Base-by-base conservation (phyloP, 495 filamentous ascomycete genomes). In the Entonaema liquescens region DNA sequence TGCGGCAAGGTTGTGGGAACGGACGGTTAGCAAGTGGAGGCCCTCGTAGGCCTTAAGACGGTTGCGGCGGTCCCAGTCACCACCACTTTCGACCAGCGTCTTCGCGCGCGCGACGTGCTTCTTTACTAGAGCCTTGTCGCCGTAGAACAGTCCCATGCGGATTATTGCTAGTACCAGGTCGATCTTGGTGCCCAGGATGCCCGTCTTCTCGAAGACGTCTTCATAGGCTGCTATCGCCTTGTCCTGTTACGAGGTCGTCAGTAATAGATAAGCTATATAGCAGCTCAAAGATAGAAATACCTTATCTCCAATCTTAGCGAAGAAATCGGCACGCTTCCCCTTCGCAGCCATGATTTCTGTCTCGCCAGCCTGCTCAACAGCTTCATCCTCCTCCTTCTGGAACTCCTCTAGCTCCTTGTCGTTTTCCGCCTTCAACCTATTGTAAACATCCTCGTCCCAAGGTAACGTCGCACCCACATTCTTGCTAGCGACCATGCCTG, bases 21-120 rank as follows among this genome's bases (percentile, higher is more conserved):
- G 93, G 57, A 92, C 88, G 31, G 95, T 97, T 65, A 99, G 91
- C 9, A 97, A 86, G 77, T 98, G 91, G 31, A 99, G 83, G 67
- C 95, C 95, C 80, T 97, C 93, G 87, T 99, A 99, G 59, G 95
- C 96, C 89, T 99, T 99, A 47, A 99, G 87, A 55, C 95, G 91
- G 81, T 99, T 99, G 76, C 95, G 90, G 28, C 95, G 91, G 80
- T 99, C 95, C 95, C 95, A 99, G 79, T 99, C 95, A 71, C 95
- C 95, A 72, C 95, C 95, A 66, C 89, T 92, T 74, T 99, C 95
- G 23, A 98, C 92, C 29, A 99, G 85, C 15, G 90, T 87, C 83
- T 93, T 91, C 67, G 95, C 95, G 8, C 95, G 90, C 68, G 97
- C 93, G 47, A 98, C 88, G 35, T 91, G 92, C 83, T 96, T 97